Evolutionary conservation across 73 alveolate species (phyloP).

Genomic region (Stentor roeselii): DNA sequence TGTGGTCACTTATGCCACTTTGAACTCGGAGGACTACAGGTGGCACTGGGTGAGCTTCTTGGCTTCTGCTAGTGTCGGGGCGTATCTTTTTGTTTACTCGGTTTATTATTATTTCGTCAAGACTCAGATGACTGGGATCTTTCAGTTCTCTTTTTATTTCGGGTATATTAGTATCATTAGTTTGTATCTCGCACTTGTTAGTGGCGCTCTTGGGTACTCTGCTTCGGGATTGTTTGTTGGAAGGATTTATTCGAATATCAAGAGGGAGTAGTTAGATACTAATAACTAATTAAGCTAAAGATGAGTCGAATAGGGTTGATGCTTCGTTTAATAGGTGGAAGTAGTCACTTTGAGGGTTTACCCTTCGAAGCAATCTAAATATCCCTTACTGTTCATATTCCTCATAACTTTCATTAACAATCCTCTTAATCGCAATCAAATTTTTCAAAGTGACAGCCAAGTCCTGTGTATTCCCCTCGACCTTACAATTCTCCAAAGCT

Average conservation of each 20-base stretch:
- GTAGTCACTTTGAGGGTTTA: neutral
- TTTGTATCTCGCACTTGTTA: neutral
- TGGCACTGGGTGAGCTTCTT: slow-evolving; percentile 29
- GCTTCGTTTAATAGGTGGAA: neutral
- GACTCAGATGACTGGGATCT: slow-evolving; percentile 27
- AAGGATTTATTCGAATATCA: slow-evolving; percentile 15
- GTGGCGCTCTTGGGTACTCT: slow-evolving; percentile 27
- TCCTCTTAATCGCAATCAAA: slow-evolving; percentile 12
- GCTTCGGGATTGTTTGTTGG: slow-evolving; percentile 18
- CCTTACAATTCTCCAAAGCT: neutral
- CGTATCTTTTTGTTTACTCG: slow-evolving; percentile 15
- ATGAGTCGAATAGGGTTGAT: neutral
- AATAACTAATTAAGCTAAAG: neutral
- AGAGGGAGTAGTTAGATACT: neutral
- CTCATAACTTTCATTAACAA: neutral
- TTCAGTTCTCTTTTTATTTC: slow-evolving; percentile 25
- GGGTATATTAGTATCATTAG: slow-evolving; percentile 12
- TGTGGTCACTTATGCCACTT: slow-evolving; percentile 10
- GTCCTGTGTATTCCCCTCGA: neutral
- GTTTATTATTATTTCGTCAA: slow-evolving; percentile 7
- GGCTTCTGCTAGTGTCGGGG: slow-evolving; percentile 5
- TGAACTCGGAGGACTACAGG: slow-evolving; percentile 29
- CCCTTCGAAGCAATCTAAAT: neutral
- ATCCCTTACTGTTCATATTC: neutral
- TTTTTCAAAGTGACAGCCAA: neutral